Percentiles rank a stretch among this genome's conserved stretches.
phyloP scores from a whole-genome alignment of 2,329 filamentous ascomycete genomes.

The Arthroderma sp. region DNA sequence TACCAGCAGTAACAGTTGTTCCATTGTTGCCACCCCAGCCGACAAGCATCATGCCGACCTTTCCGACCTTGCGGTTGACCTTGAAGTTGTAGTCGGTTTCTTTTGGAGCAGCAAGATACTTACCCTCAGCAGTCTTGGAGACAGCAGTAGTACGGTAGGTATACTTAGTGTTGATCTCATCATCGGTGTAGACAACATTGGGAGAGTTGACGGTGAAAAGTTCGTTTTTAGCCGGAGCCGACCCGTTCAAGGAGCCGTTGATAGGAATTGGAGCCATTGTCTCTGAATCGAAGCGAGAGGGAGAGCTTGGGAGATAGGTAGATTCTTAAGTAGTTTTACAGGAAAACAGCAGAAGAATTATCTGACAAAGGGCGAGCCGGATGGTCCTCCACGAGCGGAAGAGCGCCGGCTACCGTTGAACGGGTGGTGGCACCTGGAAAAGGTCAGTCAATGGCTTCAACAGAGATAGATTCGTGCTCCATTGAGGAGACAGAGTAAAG shows the following conservation, averaged over 20 bases:
- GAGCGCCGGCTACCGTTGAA: conserved; percentile 94
- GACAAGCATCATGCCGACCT: conserved; percentile 93
- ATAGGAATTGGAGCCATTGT: conserved; percentile 67
- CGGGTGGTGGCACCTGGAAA: conserved; percentile 71
- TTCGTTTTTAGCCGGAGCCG: conserved; percentile 29
- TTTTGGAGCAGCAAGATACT: conserved; percentile 70
- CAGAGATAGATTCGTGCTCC: conserved; percentile 1
- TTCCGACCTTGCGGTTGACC: conserved; percentile 83
- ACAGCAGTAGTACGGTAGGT: conserved; percentile 90
- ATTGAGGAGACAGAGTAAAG: conserved; percentile 7
- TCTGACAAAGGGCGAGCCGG: conserved; percentile 39
- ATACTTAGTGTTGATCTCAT: conserved; percentile 85
- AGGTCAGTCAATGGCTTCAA: conserved; percentile 16
- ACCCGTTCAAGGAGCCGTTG: conserved; percentile 43
- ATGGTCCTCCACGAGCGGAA: conserved; percentile 72
- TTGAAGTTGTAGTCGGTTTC: conserved; percentile 95
- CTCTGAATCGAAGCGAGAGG: conserved; percentile 18
- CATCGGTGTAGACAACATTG: conserved; percentile 81
- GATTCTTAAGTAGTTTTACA: not conserved
- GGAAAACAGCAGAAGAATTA: conserved; percentile 20
- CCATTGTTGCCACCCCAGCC: conserved; percentile 98
- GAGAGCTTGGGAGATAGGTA: conserved; percentile 11
- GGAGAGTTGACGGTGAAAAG: conserved; percentile 82
- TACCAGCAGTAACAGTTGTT: conserved; percentile 89
- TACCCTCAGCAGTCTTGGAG: conserved; percentile 55